phyloP scores from a whole-genome alignment of 768 basidiomycete species.

The Boletus pseudo-olivaceus region DNA sequence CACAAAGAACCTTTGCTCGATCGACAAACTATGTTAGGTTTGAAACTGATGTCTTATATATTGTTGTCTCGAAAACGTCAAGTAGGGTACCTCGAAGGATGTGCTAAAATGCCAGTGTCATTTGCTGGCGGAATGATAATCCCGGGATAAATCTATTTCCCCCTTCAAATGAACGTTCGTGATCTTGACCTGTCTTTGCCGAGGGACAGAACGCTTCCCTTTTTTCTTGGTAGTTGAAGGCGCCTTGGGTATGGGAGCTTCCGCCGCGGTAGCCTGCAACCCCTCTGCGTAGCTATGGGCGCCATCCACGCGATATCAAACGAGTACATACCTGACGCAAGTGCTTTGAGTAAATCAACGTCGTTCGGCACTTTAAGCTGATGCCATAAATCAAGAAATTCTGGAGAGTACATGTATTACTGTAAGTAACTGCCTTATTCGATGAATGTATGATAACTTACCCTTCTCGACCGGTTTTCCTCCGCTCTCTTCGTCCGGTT shows the following conservation, averaged over 20 bases:
- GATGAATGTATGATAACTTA: constrained; percentile 26
- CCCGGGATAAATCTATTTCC: constrained; percentile 79
- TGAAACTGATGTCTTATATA: not conserved
- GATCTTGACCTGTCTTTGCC: constrained; percentile 75
- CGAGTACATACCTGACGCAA: constrained; percentile 58
- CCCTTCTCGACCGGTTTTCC: constrained; percentile 80
- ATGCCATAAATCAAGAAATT: constrained; percentile 88
- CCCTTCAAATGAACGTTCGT: constrained; percentile 88
- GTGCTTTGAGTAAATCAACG: constrained; percentile 73
- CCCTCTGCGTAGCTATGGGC: constrained; percentile 51
- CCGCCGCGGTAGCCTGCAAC: constrained; percentile 72
- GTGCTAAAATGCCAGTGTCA: constrained; percentile 1
- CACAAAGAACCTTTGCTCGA: not conserved
- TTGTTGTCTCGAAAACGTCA: not conserved
- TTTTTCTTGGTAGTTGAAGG: constrained; percentile 70
- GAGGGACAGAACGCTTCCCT: constrained; percentile 69
- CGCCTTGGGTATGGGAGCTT: constrained; percentile 52
- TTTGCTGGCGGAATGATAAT: constrained; percentile 44
- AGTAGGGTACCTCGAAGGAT: not conserved
- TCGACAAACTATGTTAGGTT: not conserved
- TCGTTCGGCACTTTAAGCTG: constrained; percentile 80
- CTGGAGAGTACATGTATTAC: constrained; percentile 38
- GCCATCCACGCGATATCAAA: not conserved
- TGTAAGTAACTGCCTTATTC: constrained; percentile 6
- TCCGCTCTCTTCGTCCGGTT: constrained; percentile 67